These are phyloP conservation scores for Alternaria triticimaculans DNA, from an alignment of 2,329 filamentous ascomycete species.

Conservation along the genomic window DNA sequence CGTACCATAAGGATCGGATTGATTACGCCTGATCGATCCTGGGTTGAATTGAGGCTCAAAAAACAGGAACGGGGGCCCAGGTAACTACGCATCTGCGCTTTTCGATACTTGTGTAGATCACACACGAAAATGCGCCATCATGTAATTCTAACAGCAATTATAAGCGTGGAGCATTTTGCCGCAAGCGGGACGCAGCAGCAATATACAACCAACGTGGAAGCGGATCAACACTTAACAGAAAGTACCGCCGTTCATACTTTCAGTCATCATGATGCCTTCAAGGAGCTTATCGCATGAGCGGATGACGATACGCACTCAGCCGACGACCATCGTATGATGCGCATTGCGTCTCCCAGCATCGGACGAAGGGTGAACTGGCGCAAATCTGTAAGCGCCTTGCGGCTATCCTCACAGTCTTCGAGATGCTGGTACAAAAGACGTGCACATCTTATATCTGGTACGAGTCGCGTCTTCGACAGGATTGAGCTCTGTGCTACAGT, in stretches of 20 bases:
- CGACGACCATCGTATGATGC: slow-evolving; percentile 16
- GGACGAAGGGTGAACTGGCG: slow-evolving; percentile 17
- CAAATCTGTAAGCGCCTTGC: neutral
- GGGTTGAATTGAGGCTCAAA: neutral
- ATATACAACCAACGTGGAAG: neutral
- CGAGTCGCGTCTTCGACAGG: slow-evolving; percentile 18
- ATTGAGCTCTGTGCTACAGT: neutral
- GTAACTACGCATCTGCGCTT: neutral
- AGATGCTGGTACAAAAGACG: slow-evolving; percentile 21
- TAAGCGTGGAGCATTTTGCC: neutral
- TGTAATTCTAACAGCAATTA: neutral
- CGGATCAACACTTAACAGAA: slow-evolving; percentile 18
- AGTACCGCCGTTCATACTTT: slow-evolving; percentile 5
- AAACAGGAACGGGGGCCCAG: neutral
- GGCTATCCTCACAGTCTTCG: neutral
- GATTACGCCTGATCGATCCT: neutral
- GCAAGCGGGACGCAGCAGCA: neutral
- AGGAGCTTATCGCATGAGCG: slow-evolving; percentile 16
- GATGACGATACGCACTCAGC: slow-evolving; percentile 5
- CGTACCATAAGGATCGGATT: neutral
- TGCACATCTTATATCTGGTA: slow-evolving; percentile 9
- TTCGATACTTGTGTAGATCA: neutral
- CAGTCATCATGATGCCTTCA: neutral
- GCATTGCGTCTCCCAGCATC: slow-evolving; percentile 20
- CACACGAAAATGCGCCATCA: neutral